A percentile compares a stretch with the other conserved stretches of the same genome.
Conservation (phyloP, 2,329 filamentous ascomycete species). For the Fusarium ambrosium region DNA sequence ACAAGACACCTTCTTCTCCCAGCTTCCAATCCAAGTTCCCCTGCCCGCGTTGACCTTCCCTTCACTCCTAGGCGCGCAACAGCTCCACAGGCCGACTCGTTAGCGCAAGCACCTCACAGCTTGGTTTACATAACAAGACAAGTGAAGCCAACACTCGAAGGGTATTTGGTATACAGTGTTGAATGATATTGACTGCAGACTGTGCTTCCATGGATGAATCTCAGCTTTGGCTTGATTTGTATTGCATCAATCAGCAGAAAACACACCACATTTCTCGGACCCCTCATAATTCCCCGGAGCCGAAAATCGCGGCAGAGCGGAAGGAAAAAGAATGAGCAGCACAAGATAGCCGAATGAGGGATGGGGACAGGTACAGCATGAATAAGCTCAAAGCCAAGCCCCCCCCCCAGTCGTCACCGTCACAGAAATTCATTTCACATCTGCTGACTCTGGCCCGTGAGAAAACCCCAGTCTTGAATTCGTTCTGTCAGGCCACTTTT, state of each 20-base stretch:
- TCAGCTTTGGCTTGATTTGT: neutral
- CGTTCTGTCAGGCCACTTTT: slow-evolving; percentile 15
- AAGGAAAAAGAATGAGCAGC: neutral
- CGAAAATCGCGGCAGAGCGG: slow-evolving; percentile 8
- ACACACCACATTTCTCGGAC: slow-evolving; percentile 13
- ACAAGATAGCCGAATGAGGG: slow-evolving; percentile 20
- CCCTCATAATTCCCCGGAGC: neutral
- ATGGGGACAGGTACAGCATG: slow-evolving; percentile 5
- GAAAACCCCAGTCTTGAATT: slow-evolving; percentile 14
- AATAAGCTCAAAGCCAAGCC: slow-evolving; percentile 7
- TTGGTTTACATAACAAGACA: slow-evolving; percentile 12
- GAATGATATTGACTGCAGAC: neutral
- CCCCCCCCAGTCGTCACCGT: neutral
- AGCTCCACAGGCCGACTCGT: slow-evolving; percentile 1
- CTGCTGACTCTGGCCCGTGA: slow-evolving; percentile 10
- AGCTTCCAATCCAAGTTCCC: neutral
- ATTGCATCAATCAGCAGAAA: slow-evolving; percentile 9
- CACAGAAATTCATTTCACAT: slow-evolving; percentile 8
- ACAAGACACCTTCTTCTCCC: neutral
- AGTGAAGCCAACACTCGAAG: neutral
- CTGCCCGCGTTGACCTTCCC: neutral
- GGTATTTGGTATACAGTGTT: slow-evolving; percentile 14
- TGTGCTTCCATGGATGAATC: neutral
- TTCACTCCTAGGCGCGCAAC: neutral
- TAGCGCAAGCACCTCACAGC: slow-evolving; percentile 21